Conservation (phyloP, 495 filamentous ascomycete species). For the Penicillium waksmanii region DNA sequence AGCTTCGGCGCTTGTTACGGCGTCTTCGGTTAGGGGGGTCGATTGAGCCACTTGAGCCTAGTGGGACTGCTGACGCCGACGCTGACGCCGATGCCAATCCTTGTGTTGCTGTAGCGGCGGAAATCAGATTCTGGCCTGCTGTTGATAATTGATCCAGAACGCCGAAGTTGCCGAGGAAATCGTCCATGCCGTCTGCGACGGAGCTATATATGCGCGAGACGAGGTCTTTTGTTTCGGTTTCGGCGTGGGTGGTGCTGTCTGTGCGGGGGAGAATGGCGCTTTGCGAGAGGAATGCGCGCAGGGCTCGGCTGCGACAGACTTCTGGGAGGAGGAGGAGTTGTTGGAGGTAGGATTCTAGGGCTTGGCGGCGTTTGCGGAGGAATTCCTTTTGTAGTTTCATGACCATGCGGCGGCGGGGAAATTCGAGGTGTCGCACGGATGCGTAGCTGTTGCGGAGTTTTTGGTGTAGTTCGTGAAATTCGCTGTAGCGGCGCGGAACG, state of each 20-base stretch:
- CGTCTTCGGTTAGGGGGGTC: slow-evolving; percentile 56
- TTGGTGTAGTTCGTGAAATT: slow-evolving; percentile 95
- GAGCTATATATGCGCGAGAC: slow-evolving; percentile 95
- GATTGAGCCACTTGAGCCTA: slow-evolving; percentile 49
- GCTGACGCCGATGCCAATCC: not conserved
- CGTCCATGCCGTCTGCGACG: slow-evolving; percentile 97
- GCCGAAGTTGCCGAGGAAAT: slow-evolving; percentile 92
- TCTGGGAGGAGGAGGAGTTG: slow-evolving; percentile 85
- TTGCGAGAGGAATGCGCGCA: slow-evolving; percentile 93
- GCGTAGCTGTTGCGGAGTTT: slow-evolving; percentile 82
- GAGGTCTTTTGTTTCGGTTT: slow-evolving; percentile 79
- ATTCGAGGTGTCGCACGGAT: slow-evolving; percentile 85
- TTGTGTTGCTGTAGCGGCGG: slow-evolving; percentile 67
- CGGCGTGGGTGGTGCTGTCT: slow-evolving; percentile 57
- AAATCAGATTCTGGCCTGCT: slow-evolving; percentile 90
- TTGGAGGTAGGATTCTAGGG: slow-evolving; percentile 83
- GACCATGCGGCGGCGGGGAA: slow-evolving; percentile 87
- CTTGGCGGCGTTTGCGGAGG: slow-evolving; percentile 80
- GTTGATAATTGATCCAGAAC: slow-evolving; percentile 93
- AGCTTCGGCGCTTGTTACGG: slow-evolving; percentile 78
- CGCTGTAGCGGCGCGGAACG: slow-evolving; percentile 84
- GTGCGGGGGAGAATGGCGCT: slow-evolving; percentile 68
- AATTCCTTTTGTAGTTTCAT: slow-evolving; percentile 97
- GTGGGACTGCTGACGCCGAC: slow-evolving; percentile 20
- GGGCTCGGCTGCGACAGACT: slow-evolving; percentile 89